A percentile compares a stretch with the other conserved stretches of the same genome.
Evolutionary conservation across 2,329 filamentous ascomycete genomes (phyloP).

Genomic region (Diplodia corticola): DNA sequence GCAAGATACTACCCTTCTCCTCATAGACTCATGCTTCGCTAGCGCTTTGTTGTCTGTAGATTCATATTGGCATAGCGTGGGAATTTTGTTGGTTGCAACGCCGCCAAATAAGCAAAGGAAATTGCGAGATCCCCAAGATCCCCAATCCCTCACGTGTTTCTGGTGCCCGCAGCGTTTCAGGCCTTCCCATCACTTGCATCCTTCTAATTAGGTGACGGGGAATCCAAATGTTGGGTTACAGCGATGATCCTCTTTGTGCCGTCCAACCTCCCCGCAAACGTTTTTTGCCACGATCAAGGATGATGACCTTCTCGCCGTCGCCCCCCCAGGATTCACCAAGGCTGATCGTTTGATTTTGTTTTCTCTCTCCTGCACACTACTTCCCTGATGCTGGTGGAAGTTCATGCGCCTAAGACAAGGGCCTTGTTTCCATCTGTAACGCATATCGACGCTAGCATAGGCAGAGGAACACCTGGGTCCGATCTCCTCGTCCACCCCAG

Average conservation of each 20-base stretch:
- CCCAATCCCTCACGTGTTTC: not conserved
- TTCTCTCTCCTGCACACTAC: no score
- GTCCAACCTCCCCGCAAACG: not conserved
- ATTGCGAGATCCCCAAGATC: constrained; percentile 5
- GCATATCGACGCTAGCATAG: no score
- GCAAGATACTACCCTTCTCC: not conserved
- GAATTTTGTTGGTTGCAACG: not conserved
- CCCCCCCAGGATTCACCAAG: no score
- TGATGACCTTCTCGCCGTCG: no score
- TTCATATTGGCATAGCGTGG: constrained; percentile 8
- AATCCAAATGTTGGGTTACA: not conserved
- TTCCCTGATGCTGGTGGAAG: no score
- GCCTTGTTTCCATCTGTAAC: no score
- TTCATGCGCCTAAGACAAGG: no score
- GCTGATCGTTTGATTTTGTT: no score
- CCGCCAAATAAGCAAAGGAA: not conserved
- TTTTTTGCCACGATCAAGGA: not conserved
- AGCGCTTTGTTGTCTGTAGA: not conserved
- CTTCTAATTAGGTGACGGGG: not conserved
- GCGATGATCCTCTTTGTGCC: not conserved
- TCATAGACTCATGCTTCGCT: constrained; percentile 8
- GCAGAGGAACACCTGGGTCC: no score
- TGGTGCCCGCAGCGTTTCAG: constrained; percentile 15
- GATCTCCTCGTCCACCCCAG: no score
- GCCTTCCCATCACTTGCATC: not conserved